Percentiles rank a stretch among this genome's conserved stretches.
Conservation (phyloP, 148 eudicot genomes). For the Dianthus caryophyllus region DNA sequence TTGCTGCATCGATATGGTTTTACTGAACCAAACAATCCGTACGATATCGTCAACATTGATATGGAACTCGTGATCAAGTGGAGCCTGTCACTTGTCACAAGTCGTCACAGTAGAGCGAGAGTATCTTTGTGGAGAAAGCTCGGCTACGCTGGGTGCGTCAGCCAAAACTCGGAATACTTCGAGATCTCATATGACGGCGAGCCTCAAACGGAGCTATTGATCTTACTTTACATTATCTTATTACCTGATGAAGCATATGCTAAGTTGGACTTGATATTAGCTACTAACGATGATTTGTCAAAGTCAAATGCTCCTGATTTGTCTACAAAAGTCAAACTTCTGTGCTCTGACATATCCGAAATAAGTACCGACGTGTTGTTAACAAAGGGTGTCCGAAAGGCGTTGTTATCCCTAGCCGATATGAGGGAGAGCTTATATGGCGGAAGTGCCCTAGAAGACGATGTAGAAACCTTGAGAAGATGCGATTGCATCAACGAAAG, state of each 20-base stretch:
- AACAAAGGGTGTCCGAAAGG: slow-evolving; percentile 51
- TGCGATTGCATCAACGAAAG: slow-evolving; percentile 41
- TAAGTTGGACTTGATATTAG: slow-evolving; percentile 45
- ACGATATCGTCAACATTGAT: slow-evolving; percentile 77
- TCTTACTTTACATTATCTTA: slow-evolving; percentile 52
- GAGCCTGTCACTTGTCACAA: slow-evolving; percentile 65
- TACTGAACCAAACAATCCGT: slow-evolving; percentile 67
- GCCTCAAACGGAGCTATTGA: slow-evolving; percentile 77
- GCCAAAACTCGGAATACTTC: slow-evolving; percentile 73
- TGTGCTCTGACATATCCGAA: slow-evolving; percentile 25
- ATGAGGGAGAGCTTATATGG: slow-evolving; percentile 69
- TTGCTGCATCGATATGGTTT: slow-evolving; percentile 93
- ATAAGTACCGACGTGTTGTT: slow-evolving; percentile 40
- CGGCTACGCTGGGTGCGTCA: slow-evolving; percentile 55
- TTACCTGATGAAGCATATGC: slow-evolving; percentile 56
- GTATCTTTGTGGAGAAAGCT: slow-evolving; percentile 70
- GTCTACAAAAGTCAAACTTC: slow-evolving; percentile 22
- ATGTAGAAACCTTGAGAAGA: slow-evolving; percentile 35
- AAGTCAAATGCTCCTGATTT: slow-evolving; percentile 17
- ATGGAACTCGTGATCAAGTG: slow-evolving; percentile 68
- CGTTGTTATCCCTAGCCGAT: slow-evolving; percentile 61
- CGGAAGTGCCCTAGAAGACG: slow-evolving; percentile 46
- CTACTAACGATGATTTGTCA: slow-evolving; percentile 23
- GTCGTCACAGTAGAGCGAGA: slow-evolving; percentile 57
- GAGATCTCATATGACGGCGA: slow-evolving; percentile 75